A percentile compares a stretch with the other conserved stretches of the same genome.
phyloP scores from a whole-genome alignment of 352 stramenopile species.

The Pythium diclinum region DNA sequence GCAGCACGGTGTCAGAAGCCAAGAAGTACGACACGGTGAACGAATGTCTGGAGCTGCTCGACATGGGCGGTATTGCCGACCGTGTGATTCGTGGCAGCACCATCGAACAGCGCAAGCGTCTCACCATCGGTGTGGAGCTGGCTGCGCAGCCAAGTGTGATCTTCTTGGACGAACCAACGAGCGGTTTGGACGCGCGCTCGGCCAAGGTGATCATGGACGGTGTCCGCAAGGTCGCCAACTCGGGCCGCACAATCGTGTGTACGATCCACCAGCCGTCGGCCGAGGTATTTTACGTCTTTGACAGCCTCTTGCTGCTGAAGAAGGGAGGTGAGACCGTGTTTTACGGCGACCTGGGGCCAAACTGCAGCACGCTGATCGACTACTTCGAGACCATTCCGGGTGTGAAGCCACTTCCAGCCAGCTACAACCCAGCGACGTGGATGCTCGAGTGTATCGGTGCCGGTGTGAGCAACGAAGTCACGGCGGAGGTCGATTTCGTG shows the following conservation, averaged over 20 bases:
- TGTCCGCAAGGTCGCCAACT: constrained; percentile 70
- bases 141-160: constrained; percentile 76
- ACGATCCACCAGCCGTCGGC: constrained; percentile 32
- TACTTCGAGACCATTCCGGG: constrained; percentile 59
- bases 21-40: constrained; percentile 40
- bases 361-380: constrained; percentile 27
- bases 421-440: constrained; percentile 56
- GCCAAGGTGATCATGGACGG: constrained; percentile 79
- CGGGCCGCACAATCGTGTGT: constrained; percentile 32
- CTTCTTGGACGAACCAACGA: constrained; percentile 80
- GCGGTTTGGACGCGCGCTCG: constrained; percentile 75
- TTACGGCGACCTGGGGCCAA: constrained; percentile 25
- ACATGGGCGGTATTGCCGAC: constrained; percentile 33
- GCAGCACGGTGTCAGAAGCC: constrained; percentile 25
- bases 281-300: constrained; percentile 32
- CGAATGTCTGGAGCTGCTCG: constrained; percentile 39
- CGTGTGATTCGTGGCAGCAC: constrained; percentile 38
- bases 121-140: constrained; percentile 65
- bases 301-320: constrained; percentile 28
- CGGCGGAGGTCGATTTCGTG: constrained; percentile 14
- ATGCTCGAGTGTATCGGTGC: constrained; percentile 46
- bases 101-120: constrained; percentile 46
- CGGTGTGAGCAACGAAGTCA: constrained; percentile 25
- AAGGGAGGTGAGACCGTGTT: constrained; percentile 28
- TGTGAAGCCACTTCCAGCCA: constrained; percentile 31